Evolutionary conservation across 345 rosid genomes (phyloP), one percentile per base, ranked within the genome.

Genomic region (Lumnitzera littorea): DNA sequence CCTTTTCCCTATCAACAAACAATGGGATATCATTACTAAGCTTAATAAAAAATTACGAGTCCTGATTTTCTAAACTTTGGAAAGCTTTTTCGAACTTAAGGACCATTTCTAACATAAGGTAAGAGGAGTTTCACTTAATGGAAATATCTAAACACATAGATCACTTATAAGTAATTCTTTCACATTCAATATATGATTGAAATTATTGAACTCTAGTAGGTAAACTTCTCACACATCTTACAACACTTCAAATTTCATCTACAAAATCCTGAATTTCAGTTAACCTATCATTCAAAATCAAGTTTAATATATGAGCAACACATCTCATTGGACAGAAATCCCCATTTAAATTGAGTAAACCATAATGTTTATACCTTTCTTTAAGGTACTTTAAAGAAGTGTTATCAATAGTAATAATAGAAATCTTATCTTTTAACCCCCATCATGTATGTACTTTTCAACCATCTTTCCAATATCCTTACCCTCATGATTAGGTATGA

Each of bases 191-290:
- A 49, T 11, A 65, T 15, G 15, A 5, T 24, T 59, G 48, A 27
- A 53, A 58, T 4, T 20, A 46, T 24, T 17, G 1, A 24, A 14
- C 2, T 6, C 52, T 16, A 58, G 0, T 11, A 24, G 48, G 25
- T 48, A 63, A 58, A 24, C 23, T 41, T 20, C 20, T 48, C 13
- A 69, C 57, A 63, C 29, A 63, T 7, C 23, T 58, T 17, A 69
- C 12, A 5, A 13, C 31, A 15, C 3, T 29, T 1, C 13, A 14
- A 24, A 56, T 47, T 15, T 47, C 14, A 49, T 3, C 13, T 23
- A 69, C 48, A 36, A 53, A 52, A 17, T 63, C 60, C 49, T 24
- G 2, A 2, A 57, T 46, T 15, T 63, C 64, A 4, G 25, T 14
- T n/a, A 63, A 52, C 3, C 54, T 14, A 20, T 69, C 68, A 2